A percentile compares a stretch with the other conserved stretches of the same genome.
Evolutionary conservation across 148 eudicot species (phyloP).

Genomic region (Selenicereus undatus): DNA sequence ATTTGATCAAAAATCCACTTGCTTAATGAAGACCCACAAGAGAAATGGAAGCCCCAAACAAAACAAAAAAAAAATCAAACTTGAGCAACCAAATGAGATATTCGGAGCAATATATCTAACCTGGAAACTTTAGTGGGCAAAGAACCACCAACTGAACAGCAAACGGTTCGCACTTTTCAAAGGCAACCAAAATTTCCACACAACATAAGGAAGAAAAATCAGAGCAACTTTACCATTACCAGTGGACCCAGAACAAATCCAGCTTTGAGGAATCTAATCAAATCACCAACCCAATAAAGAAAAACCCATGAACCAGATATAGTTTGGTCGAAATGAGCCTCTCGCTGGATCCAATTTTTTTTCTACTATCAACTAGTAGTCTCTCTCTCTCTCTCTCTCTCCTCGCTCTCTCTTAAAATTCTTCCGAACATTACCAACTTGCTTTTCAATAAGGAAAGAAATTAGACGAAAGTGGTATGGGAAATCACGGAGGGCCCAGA

Average conservation of each 20-base stretch:
- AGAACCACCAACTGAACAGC: background rate
- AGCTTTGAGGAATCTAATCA: background rate
- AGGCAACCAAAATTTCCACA: background rate
- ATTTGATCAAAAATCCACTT: conserved; percentile 7
- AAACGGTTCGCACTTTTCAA: background rate
- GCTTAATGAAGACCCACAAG: background rate
- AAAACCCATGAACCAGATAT: too few species aligned
- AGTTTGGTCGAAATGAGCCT: background rate
- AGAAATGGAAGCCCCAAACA: background rate
- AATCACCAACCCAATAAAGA: background rate
- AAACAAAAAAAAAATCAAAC: background rate
- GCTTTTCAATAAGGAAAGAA: conserved; percentile 9
- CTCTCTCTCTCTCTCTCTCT: background rate
- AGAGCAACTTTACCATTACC: background rate
- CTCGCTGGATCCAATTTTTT: conserved; percentile 24
- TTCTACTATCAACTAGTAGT: background rate
- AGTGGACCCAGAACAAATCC: background rate
- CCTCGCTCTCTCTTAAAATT: background rate
- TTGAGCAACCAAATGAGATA: background rate
- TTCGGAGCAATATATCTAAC: conserved; percentile 13
- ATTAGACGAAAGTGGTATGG: conserved; percentile 7
- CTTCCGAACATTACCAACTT: background rate
- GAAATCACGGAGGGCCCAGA: conserved; percentile 22
- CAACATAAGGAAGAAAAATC: background rate
- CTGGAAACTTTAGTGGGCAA: conserved; percentile 1